A percentile compares a stretch with the other conserved stretches of the same genome.
Conservation (phyloP, 164 flowering plant species). For the Cinnamomum chago region DNA sequence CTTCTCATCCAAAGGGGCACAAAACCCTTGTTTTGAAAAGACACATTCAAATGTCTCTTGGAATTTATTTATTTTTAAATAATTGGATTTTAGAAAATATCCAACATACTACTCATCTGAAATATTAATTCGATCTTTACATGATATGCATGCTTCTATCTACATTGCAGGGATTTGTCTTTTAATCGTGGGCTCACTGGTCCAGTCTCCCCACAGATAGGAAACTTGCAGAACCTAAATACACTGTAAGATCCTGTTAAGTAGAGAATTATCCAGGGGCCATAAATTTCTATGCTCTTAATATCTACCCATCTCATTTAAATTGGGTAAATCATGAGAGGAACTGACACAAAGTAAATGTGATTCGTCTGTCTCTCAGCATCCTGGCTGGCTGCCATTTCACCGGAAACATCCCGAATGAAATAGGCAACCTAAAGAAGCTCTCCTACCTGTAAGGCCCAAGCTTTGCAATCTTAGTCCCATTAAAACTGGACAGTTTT, state of each 20-base stretch:
- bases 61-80: too few relatives aligned
- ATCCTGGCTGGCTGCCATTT: conserved; percentile 81
- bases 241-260: conserved; percentile 47
- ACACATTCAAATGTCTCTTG: too few relatives aligned
- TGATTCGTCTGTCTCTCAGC: conserved; percentile 30
- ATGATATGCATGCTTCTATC: not conserved
- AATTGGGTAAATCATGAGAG: not conserved
- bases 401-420: conserved; percentile 65
- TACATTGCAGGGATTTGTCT: conserved; percentile 67
- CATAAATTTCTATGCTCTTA: not conserved
- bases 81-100: too few relatives aligned
- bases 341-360: not conserved
- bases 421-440: conserved; percentile 59
- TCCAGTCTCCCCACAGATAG: conserved; percentile 50
- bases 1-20: too few relatives aligned
- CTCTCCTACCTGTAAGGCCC: conserved; percentile 70
- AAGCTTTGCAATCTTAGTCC: too few relatives aligned
- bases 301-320: too few relatives aligned
- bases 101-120: not conserved
- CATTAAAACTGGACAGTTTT: not conserved
- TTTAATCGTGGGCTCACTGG: conserved; percentile 67
- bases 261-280: not conserved
- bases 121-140: not conserved
- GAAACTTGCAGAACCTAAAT: conserved; percentile 53
- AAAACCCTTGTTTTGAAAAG: too few relatives aligned